Conservation (phyloP, 768 basidiomycete genomes). For the Xerocomellus intermedius region DNA sequence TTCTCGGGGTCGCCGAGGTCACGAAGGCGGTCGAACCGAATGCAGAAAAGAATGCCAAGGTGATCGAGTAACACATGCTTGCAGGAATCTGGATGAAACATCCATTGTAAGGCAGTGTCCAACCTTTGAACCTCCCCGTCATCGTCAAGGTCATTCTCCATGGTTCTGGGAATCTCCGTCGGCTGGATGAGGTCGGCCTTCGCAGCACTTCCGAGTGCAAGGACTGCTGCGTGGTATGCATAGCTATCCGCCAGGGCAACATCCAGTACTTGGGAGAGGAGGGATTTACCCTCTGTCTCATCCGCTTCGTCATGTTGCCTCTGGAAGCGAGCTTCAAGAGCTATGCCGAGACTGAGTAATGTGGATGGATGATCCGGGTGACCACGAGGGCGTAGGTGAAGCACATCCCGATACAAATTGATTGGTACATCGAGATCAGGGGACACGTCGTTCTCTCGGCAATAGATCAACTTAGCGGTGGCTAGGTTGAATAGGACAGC, state of each 20-base stretch:
- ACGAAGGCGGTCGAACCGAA: not conserved
- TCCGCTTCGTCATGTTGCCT: slow-evolving; percentile 1
- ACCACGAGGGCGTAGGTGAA: slow-evolving; percentile 1
- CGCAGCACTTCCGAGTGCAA: not conserved
- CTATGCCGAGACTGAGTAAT: not conserved
- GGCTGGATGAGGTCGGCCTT: not conserved
- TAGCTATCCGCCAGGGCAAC: not conserved
- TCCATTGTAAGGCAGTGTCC: not conserved
- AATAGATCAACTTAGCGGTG: not conserved
- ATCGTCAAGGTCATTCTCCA: no score
- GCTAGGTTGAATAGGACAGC: slow-evolving; percentile 12
- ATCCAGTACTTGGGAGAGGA: not conserved
- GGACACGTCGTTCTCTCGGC: not conserved
- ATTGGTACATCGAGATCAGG: slow-evolving; percentile 3
- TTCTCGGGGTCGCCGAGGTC: not conserved
- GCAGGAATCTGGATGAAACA: not conserved
- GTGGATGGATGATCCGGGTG: slow-evolving; percentile 2
- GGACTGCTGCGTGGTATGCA: not conserved
- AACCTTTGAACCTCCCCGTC: not conserved
- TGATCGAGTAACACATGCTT: not conserved
- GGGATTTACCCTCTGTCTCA: slow-evolving; percentile 2
- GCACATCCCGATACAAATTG: not conserved
- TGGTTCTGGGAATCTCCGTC: not conserved
- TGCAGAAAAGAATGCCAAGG: not conserved
- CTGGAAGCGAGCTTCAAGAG: slow-evolving; percentile 8